Conservation (phyloP, 805 yeast species). For the Barnettozyma sucrosica region DNA sequence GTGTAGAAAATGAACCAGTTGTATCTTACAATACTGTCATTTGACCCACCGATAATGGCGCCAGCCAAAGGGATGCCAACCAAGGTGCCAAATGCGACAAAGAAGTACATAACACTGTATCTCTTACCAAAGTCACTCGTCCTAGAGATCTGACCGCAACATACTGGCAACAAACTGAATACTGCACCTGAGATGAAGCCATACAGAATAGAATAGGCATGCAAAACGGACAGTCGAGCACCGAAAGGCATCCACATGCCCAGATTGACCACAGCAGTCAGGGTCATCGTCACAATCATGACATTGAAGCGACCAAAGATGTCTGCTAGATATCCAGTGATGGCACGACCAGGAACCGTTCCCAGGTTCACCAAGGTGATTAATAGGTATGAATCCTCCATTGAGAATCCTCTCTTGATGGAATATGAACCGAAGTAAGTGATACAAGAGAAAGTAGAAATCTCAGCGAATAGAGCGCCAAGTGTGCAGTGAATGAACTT, state of each 20-base stretch:
- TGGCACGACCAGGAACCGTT: conserved; percentile 39
- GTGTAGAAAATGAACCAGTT: conserved; percentile 32
- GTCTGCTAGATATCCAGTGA: conserved; percentile 40
- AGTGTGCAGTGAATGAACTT: conserved; percentile 40
- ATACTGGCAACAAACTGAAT: conserved; percentile 50
- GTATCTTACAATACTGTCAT: conserved; percentile 22
- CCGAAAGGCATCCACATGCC: conserved; percentile 38
- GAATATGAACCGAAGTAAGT: conserved; percentile 52
- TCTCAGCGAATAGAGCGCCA: conserved; percentile 42
- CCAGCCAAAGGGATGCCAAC: conserved; percentile 47
- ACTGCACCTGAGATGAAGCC: conserved; percentile 53
- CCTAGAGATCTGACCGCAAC: conserved; percentile 52
- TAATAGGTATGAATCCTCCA: conserved; percentile 37
- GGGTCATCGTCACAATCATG: conserved; percentile 34
- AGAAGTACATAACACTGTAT: conserved; percentile 51
- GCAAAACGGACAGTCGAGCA: conserved; percentile 29
- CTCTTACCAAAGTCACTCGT: conserved; percentile 48
- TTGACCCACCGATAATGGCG: conserved; percentile 35
- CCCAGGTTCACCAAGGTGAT: conserved; percentile 38
- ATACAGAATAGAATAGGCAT: conserved; percentile 40
- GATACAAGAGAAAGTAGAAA: conserved; percentile 38
- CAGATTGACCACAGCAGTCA: conserved; percentile 31
- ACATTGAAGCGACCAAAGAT: conserved; percentile 48
- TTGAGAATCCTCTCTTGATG: conserved; percentile 36
- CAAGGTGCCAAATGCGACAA: conserved; percentile 48